These are phyloP conservation scores for Magnusiomyces tetraspermus DNA, from an alignment of 1,139 yeast species.

Conservation along the genomic window DNA sequence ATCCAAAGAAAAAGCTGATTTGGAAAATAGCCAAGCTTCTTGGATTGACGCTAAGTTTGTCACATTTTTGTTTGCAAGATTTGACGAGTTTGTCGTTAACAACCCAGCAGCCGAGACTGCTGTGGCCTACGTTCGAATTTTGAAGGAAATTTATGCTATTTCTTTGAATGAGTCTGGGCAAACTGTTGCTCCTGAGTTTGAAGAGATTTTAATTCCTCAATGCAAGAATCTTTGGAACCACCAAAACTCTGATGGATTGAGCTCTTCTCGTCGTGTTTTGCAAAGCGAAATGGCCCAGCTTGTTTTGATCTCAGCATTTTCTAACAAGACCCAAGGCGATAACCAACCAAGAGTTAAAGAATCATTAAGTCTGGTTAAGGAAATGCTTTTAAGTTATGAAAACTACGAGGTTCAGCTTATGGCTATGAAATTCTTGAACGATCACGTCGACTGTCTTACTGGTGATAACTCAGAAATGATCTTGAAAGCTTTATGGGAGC, in stretches of 20 bases:
- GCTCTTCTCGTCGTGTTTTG: slow-evolving; percentile 5
- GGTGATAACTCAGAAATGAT: slow-evolving; percentile 8
- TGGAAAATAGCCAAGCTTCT: not conserved
- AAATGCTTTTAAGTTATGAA: slow-evolving; percentile 8
- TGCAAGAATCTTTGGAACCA: slow-evolving; percentile 5
- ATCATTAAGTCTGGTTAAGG: slow-evolving; percentile 6
- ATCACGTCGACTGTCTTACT: slow-evolving; percentile 14
- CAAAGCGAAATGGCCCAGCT: slow-evolving; percentile 13
- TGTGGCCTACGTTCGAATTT: slow-evolving; percentile 34
- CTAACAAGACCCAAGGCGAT: not conserved
- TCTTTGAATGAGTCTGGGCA: not conserved
- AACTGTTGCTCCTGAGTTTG: slow-evolving; percentile 1
- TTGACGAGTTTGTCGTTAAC: slow-evolving; percentile 21
- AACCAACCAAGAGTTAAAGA: slow-evolving; percentile 1
- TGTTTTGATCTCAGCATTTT: slow-evolving; percentile 6
- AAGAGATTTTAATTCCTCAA: slow-evolving; percentile 7
- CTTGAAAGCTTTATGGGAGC: slow-evolving; percentile 29
- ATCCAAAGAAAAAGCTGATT: slow-evolving; percentile 1
- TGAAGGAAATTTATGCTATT: slow-evolving; percentile 15
- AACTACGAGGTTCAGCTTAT: slow-evolving; percentile 42
- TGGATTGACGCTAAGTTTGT: slow-evolving; percentile 15
- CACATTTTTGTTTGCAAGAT: slow-evolving; percentile 17
- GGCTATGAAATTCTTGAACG: slow-evolving; percentile 31
- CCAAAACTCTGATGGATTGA: not conserved
- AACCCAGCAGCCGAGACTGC: slow-evolving; percentile 32